Conservation (phyloP, 257 asterid species). For the Mentha longifolia region DNA sequence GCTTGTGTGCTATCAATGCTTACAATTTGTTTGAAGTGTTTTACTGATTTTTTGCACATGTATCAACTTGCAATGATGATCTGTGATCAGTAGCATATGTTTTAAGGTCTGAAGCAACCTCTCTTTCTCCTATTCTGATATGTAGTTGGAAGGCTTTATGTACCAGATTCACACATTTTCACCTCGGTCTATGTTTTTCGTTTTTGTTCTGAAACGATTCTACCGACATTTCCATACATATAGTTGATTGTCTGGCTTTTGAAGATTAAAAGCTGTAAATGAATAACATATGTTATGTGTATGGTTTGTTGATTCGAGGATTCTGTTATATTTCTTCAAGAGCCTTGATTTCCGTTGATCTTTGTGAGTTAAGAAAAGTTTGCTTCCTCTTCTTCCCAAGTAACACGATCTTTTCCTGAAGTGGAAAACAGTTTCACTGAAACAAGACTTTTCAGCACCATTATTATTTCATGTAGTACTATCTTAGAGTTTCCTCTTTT, state of each 20-base stretch:
- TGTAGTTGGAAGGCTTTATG: constrained; percentile 27
- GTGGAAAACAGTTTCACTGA: constrained; percentile 19
- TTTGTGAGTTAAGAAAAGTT: constrained; percentile 38
- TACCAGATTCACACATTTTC: constrained; percentile 27
- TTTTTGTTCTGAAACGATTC: neutral
- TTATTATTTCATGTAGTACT: neutral
- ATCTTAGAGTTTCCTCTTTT: neutral
- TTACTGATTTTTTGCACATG: constrained; percentile 44
- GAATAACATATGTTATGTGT: too few relatives aligned
- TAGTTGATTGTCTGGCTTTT: neutral
- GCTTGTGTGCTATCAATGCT: constrained; percentile 25
- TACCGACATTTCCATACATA: too few relatives aligned
- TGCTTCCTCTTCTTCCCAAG: constrained; percentile 83
- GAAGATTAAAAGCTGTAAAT: too few relatives aligned
- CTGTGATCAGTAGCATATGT: constrained; percentile 50
- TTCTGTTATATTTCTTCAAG: too few relatives aligned
- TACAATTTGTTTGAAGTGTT: constrained; percentile 31
- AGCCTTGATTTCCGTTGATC: too few relatives aligned
- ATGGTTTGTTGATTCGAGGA: too few relatives aligned
- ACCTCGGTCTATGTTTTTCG: neutral
- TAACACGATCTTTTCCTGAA: constrained; percentile 33
- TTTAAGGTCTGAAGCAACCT: constrained; percentile 50
- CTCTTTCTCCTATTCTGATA: constrained; percentile 38
- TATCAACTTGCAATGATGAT: constrained; percentile 88
- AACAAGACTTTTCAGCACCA: constrained; percentile 2